A percentile compares a stretch with the other conserved stretches of the same genome.
These are phyloP conservation scores for Verbascum thapsus DNA, from an alignment of 257 asterid genomes.

Conservation along the genomic window DNA sequence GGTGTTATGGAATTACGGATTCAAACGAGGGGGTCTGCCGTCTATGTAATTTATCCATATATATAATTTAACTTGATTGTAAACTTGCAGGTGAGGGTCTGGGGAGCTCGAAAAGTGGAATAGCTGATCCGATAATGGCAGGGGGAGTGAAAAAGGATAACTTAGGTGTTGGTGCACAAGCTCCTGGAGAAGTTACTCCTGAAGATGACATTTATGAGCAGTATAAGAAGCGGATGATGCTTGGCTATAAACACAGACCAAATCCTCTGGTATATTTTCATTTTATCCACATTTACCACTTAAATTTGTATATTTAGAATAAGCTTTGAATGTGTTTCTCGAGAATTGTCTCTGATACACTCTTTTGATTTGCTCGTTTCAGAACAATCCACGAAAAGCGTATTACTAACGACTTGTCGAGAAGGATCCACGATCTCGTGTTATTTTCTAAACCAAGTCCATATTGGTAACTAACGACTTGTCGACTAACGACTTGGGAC, in stretches of 20 bases:
- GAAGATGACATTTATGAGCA: slow-evolving; percentile 95
- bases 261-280: slow-evolving; percentile 71
- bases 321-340: not conserved
- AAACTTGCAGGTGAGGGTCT: slow-evolving; percentile 75
- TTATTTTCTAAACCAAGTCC: slow-evolving; percentile 13
- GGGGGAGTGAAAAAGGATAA: slow-evolving; percentile 76
- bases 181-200: slow-evolving; percentile 86
- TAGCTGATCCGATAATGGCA: slow-evolving; percentile 81
- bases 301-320: not conserved
- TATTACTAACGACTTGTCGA: slow-evolving; percentile 47
- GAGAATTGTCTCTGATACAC: not conserved
- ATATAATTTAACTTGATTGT: not conserved
- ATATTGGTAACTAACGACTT: not conserved
- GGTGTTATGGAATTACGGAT: not conserved
- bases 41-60: too few species aligned
- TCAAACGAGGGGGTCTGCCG: too few species aligned
- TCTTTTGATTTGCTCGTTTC: slow-evolving; percentile 28
- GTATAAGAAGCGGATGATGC: slow-evolving; percentile 97
- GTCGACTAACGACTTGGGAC: too few species aligned
- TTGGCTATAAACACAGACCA: slow-evolving; percentile 85
- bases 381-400: slow-evolving; percentile 83
- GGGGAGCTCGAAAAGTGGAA: slow-evolving; percentile 87
- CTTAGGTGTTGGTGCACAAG: slow-evolving; percentile 90
- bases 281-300: not conserved
- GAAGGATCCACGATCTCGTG: slow-evolving; percentile 1